These are phyloP conservation scores for Boletus speciosus DNA, from an alignment of 768 basidiomycete species.

Conservation along the genomic window DNA sequence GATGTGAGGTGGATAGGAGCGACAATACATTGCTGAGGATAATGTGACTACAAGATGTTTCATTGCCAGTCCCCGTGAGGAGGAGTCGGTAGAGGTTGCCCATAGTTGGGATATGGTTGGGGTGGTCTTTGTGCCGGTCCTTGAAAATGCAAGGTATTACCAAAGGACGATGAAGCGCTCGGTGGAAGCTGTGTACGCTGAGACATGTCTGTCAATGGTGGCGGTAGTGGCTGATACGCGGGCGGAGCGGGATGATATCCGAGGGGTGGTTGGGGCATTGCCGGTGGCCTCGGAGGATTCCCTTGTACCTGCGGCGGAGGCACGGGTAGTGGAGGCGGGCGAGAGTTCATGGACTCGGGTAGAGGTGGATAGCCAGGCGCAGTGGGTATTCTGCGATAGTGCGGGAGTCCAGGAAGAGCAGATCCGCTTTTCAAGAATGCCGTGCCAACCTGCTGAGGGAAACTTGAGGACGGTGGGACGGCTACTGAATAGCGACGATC, in stretches of 20 bases:
- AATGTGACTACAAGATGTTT: conserved; percentile 13
- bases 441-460: conserved; percentile 24
- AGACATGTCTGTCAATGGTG: conserved; percentile 29
- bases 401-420: conserved; percentile 26
- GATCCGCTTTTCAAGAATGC: conserved; percentile 14
- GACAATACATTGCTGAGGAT: conserved; percentile 16
- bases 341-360: conserved; percentile 18
- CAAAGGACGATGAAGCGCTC: conserved; percentile 21
- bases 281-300: conserved; percentile 39
- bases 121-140: conserved; percentile 43
- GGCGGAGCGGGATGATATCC: conserved; percentile 43
- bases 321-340: conserved; percentile 24
- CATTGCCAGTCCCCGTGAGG: conserved; percentile 28
- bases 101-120: conserved; percentile 28
- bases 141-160: conserved; percentile 34
- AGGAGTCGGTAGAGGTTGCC: conserved; percentile 28
- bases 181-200: conserved; percentile 27
- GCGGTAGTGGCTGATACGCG: conserved; percentile 34
- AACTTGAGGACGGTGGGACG: conserved; percentile 29
- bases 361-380: conserved; percentile 24
- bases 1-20: neutral
- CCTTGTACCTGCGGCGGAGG: conserved; percentile 26
- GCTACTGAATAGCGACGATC: conserved; percentile 32
- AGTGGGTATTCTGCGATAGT: conserved; percentile 32
- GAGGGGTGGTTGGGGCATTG: conserved; percentile 50